Base-by-base conservation (phyloP, 1,284 basidiomycete genomes). In the Ceratobasidium papillatum region DNA sequence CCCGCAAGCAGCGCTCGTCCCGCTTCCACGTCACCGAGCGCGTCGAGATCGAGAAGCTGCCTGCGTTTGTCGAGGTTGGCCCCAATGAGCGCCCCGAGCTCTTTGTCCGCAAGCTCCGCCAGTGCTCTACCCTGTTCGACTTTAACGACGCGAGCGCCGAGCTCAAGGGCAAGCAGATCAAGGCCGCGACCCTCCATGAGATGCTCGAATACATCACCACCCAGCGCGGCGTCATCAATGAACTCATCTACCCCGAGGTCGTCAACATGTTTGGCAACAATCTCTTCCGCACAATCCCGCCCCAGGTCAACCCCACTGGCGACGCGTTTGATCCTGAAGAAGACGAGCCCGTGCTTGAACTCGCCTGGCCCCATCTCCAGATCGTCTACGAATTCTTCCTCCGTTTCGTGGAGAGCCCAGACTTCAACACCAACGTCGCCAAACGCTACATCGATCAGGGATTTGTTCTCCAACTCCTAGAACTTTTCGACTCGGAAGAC, bases 301-400 rank as follows among this genome's bases (percentile, higher is more conserved):
- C 98, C 79, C 98, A 97, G 75, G 95, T 98, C 78, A 99, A 99
- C 81, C 97, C 98, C 1, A 93, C 91, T 22, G 98, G 97, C 74
- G 98, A 99, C 81, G 97, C 96, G 0, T 99, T 98, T 81, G 98
- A 99, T 82, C 98, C 98, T 14, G 98, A 99, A 84, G 98, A 99
- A 85, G 98, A 99, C 80, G 98, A 99, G 80, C 98, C 98, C 7
- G 97, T 99, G 2, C 89, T 99, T 77, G 98, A 99, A 82, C 92
- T 99, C 72, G 98, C 98, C 19, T 99, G 98, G 98, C 98, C 98
- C 36, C 98, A 99, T 83, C 89, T 99, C 74, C 97, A 99, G 84
- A 97, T 99, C 78, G 98, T 99, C 68, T 99, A 99, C 85, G 98
- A 99, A 84, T 99, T 99, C 84, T 99, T 99, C 90, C 90, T 99